Evolutionary conservation across 495 filamentous ascomycete species (phyloP).

Genomic region (Neurospora sp.): DNA sequence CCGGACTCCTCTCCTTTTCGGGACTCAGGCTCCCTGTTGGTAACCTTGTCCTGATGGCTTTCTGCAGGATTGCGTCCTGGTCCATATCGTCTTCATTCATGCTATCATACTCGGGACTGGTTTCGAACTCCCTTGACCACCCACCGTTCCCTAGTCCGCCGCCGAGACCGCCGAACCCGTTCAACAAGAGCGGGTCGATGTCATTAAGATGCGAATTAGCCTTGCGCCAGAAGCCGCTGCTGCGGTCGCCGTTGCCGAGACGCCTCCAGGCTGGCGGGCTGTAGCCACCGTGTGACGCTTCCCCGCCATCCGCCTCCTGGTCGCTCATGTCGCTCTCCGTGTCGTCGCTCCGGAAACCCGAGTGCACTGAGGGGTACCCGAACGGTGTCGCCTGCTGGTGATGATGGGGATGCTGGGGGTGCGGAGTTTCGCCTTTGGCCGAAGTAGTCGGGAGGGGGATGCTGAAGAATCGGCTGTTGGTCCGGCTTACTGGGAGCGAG

Average conservation of each 20-base stretch:
- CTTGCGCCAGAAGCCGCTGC: constrained; percentile 45
- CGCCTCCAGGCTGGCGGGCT: constrained; percentile 47
- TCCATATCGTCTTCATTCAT: constrained; percentile 18
- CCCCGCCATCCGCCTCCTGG: constrained; percentile 13
- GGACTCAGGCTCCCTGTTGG: constrained; percentile 42
- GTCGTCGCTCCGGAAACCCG: constrained; percentile 55
- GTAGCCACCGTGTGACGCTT: constrained; percentile 38
- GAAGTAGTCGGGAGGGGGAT: not conserved
- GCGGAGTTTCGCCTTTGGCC: not conserved
- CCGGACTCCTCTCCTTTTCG: constrained; percentile 39
- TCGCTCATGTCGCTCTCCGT: constrained; percentile 27
- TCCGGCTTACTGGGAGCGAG: not conserved
- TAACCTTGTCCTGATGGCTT: constrained; percentile 40
- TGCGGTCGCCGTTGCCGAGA: constrained; percentile 42
- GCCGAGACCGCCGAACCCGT: constrained; percentile 9
- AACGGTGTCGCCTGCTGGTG: constrained; percentile 34
- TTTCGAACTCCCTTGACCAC: constrained; percentile 11
- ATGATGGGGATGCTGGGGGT: constrained; percentile 13
- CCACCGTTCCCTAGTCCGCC: not conserved
- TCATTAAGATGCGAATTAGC: constrained; percentile 16
- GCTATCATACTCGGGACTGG: constrained; percentile 24
- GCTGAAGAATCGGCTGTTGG: not conserved
- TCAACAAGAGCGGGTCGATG: constrained; percentile 19
- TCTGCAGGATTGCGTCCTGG: constrained; percentile 31
- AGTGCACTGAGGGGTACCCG: constrained; percentile 61